Evolutionary conservation across 2,329 filamentous ascomycete species (phyloP), one percentile per base, ranked within the genome.

Genomic region (Coniochaeta sp.): DNA sequence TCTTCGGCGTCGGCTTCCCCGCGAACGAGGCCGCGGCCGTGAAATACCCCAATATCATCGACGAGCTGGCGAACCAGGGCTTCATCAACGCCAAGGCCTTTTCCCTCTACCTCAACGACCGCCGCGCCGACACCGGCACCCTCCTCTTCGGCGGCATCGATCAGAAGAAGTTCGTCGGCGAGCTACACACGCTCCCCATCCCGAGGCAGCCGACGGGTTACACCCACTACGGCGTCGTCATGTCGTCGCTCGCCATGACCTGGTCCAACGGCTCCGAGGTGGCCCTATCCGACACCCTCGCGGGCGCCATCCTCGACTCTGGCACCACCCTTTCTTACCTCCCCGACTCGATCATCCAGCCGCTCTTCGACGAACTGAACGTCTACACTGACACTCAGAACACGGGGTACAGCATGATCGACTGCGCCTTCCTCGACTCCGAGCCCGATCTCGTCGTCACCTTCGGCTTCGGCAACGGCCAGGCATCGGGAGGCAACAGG

Each of bases 71-170:
- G 20, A 64, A 77, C 24, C 77, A 87, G 59, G 79, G 78, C 38
- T 63, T 79, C 49, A 87, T 89, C 61, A 73, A 76, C 51, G 75
- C 74, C 26, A 79, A 81, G 58, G 82, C 83, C 4, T 90, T 87
- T 68, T 88, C 84, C 55, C 67, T 91, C 24, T 89, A 84, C 72
- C 71, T 82, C 52, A 73, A 77, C 57, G 71, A 77, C 61, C 62
- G 72, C 30, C 74, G 80, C 50, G 75, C 82, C 4, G 76, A 74
- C 22, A 78, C 75, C 1, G 85, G 85, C 38, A 79, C 73, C 55
- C 81, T 88, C 55, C 71, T 89, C 13, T 88, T 89, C 57, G 85
- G 85, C 52, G 85, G 85, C 47, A 75, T 88, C 52, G 84, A 89
- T 67, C 83, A 76, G 1, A 75, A 75, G 54, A 87, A 87, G 66